Percentiles rank a stretch among this genome's conserved stretches.
phyloP scores from a whole-genome alignment of 441 rosid genomes.

The Euphorbia corollata region DNA sequence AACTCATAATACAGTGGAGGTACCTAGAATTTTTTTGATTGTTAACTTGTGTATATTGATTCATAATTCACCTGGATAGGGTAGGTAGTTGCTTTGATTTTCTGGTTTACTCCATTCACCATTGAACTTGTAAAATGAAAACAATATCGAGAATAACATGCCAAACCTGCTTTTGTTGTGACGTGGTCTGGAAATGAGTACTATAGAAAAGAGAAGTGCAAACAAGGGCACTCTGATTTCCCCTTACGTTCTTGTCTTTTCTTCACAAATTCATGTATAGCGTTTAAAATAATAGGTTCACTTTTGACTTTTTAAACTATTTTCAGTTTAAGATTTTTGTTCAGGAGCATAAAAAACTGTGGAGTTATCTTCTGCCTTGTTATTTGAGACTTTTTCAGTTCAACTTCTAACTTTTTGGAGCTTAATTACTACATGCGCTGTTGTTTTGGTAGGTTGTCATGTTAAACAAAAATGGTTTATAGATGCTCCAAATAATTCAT shows the following conservation, averaged over 20 bases:
- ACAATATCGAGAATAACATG: not conserved
- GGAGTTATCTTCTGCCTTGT: not conserved
- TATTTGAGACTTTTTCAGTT: not conserved
- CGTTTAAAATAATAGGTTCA: not conserved
- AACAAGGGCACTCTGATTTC: not conserved
- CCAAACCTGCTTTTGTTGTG: not conserved
- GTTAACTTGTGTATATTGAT: not conserved
- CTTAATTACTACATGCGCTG: not conserved
- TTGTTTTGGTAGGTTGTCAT: not conserved
- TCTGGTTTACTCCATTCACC: not conserved
- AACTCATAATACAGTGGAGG: constrained; percentile 98
- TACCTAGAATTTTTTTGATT: constrained; percentile 21
- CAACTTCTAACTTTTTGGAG: not conserved
- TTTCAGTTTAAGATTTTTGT: not conserved
- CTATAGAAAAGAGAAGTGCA: not conserved
- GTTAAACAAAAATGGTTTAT: not conserved
- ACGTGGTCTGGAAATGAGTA: not conserved
- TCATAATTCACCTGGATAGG: not conserved
- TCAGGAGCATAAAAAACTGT: not conserved
- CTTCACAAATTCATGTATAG: not conserved
- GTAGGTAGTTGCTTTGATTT: not conserved
- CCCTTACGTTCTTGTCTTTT: not conserved
- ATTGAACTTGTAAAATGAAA: not conserved
- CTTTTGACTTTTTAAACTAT: not conserved
- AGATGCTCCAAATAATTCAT: not conserved